phyloP scores from a whole-genome alignment of 2,329 filamentous ascomycete species.

The Neurospora sp. region DNA sequence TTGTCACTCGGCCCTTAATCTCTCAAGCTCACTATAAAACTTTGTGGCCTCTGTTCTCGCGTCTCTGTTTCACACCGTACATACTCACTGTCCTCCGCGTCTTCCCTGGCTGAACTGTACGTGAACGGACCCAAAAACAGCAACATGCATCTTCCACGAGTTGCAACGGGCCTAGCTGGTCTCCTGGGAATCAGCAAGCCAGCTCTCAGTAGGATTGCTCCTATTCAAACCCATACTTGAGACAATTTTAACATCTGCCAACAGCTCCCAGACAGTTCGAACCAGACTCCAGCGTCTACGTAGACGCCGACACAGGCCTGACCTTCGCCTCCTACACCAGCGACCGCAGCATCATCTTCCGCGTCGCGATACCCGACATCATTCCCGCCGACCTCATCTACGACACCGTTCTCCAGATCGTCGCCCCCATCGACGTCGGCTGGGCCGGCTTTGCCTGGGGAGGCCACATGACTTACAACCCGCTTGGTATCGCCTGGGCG shows the following conservation, averaged over 20 bases:
- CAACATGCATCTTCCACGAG: constrained; percentile 25
- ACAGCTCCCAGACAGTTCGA: constrained; percentile 16
- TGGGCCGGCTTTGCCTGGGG: constrained; percentile 41
- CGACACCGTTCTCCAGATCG: constrained; percentile 30
- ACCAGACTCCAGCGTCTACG: constrained; percentile 24
- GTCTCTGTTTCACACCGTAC: background rate
- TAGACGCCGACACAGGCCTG: constrained; percentile 30
- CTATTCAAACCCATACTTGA: too few relatives aligned
- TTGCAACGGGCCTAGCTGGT: constrained; percentile 19
- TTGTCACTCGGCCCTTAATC: background rate
- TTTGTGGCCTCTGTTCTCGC: background rate
- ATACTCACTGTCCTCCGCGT: background rate
- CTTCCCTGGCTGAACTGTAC: background rate
- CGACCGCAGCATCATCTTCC: constrained; percentile 26
- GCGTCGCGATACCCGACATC: constrained; percentile 26
- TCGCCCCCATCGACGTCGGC: constrained; percentile 32
- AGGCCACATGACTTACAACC: constrained; percentile 39
- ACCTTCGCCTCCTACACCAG: constrained; percentile 33
- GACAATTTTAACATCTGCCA: background rate
- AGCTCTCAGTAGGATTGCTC: background rate
- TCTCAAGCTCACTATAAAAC: background rate
- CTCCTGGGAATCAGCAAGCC: constrained; percentile 23
- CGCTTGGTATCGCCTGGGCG: constrained; percentile 34
- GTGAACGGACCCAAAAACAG: background rate
- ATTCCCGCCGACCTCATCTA: constrained; percentile 18